Percentiles rank a stretch among this genome's conserved stretches.
These are phyloP conservation scores for Trichoderma sp. DNA, from an alignment of 2,329 filamentous ascomycete species.

Conservation along the genomic window DNA sequence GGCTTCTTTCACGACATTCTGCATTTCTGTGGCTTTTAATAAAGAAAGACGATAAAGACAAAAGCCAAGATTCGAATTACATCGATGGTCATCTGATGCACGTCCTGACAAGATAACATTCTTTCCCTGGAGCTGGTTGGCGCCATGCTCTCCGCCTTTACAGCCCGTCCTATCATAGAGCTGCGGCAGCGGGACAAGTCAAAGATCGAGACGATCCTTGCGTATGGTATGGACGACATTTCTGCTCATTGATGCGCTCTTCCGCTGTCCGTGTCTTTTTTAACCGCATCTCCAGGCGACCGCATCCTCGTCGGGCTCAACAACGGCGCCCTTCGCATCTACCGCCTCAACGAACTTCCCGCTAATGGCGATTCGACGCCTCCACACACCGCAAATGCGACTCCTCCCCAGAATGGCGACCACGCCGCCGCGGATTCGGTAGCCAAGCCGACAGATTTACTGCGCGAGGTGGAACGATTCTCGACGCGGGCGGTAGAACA, in stretches of 20 bases:
- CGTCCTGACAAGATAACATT: conserved; percentile 29
- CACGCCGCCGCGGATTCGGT: conserved; percentile 30
- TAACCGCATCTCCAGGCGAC: conserved; percentile 59
- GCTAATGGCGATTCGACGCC: conserved; percentile 35
- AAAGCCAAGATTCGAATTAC: background rate
- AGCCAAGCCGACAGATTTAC: conserved; percentile 69
- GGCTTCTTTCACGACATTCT: background rate
- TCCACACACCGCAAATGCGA: conserved; percentile 30
- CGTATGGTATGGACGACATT: conserved; percentile 62
- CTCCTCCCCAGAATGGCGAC: conserved; percentile 31
- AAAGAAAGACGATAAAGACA: background rate
- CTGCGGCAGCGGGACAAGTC: conserved; percentile 93
- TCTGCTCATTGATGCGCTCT: background rate
- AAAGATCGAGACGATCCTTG: conserved; percentile 92
- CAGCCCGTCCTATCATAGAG: conserved; percentile 93
- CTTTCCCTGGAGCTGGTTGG: conserved; percentile 41
- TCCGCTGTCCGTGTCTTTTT: background rate
- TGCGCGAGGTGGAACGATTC: conserved; percentile 93
- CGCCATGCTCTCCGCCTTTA: conserved; percentile 95
- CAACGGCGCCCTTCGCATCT: conserved; percentile 83
- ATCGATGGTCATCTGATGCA: conserved; percentile 30
- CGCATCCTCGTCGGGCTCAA: conserved; percentile 88
- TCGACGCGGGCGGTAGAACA: conserved; percentile 87
- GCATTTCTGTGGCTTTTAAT: background rate
- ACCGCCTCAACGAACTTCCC: conserved; percentile 74